Conservation (phyloP, 2,329 filamentous ascomycete genomes). For the Fusarium sp. region DNA sequence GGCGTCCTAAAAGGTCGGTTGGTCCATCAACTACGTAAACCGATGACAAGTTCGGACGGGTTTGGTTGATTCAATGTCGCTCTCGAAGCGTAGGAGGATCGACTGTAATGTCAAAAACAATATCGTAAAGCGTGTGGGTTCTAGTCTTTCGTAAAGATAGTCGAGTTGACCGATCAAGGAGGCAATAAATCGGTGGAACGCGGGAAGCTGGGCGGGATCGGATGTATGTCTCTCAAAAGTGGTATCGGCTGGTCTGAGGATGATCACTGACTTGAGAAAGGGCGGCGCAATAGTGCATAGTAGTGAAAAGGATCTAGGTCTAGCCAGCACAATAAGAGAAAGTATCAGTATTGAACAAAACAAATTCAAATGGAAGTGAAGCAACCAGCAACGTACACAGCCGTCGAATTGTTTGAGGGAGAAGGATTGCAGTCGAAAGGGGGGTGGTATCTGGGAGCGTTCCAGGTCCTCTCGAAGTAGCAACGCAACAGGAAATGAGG, state of each 20-base stretch:
- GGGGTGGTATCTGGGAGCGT: slow-evolving; percentile 40
- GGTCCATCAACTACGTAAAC: slow-evolving; percentile 50
- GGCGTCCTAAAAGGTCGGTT: slow-evolving; percentile 39
- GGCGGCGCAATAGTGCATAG: slow-evolving; percentile 29
- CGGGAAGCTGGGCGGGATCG: slow-evolving; percentile 35
- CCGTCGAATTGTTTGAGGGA: slow-evolving; percentile 39
- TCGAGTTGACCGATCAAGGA: slow-evolving; percentile 39
- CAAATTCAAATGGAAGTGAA: slow-evolving; percentile 17
- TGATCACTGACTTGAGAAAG: slow-evolving; percentile 39
- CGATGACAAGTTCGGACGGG: slow-evolving; percentile 20
- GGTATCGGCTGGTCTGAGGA: slow-evolving; percentile 38
- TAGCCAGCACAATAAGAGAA: slow-evolving; percentile 27
- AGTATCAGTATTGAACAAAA: slow-evolving; percentile 21
- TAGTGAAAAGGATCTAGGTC: slow-evolving; percentile 23
- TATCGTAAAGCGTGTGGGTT: slow-evolving; percentile 26
- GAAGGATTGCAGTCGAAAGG: slow-evolving; percentile 42
- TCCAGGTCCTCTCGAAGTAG: slow-evolving; percentile 42
- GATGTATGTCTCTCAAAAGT: slow-evolving; percentile 32
- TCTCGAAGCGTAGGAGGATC: slow-evolving; percentile 11
- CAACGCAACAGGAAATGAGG: slow-evolving; percentile 43
- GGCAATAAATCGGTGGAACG: slow-evolving; percentile 39
- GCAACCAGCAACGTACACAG: slow-evolving; percentile 41
- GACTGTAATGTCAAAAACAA: slow-evolving; percentile 7
- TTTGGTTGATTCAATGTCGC: slow-evolving; percentile 37
- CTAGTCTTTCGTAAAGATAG: slow-evolving; percentile 28